Conservation (phyloP, 2,329 filamentous ascomycete genomes). For the Monilinia polystroma region DNA sequence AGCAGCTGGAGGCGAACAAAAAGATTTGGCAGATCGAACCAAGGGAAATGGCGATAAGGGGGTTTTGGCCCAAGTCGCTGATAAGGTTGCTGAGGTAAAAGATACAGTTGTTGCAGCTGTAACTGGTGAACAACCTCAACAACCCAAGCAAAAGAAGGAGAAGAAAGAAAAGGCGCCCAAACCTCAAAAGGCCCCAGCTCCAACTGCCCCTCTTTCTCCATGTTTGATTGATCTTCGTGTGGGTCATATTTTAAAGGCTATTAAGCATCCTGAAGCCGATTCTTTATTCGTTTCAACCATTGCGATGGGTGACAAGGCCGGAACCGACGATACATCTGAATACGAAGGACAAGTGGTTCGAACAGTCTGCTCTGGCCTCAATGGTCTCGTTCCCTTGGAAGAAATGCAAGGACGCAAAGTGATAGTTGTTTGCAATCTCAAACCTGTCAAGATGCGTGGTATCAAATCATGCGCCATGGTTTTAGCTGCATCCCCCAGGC, state of each 20-base stretch:
- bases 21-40: conserved; percentile 57
- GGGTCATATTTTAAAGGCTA: conserved; percentile 93
- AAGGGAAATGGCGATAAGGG: conserved; percentile 57
- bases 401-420: conserved; percentile 98
- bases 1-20: conserved; percentile 49
- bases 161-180: conserved; percentile 89
- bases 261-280: conserved; percentile 95
- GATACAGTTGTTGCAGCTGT: conserved; percentile 41
- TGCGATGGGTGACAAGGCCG: conserved; percentile 83
- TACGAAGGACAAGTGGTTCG: conserved; percentile 89
- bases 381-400: conserved; percentile 85
- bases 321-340: conserved; percentile 84
- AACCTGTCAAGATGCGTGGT: conserved; percentile 98
- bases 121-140: conserved; percentile 31
- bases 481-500: conserved; percentile 82
- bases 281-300: conserved; percentile 95
- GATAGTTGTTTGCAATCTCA: conserved; percentile 93
- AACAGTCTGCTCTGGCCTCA: conserved; percentile 95
- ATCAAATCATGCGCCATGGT: conserved; percentile 85
- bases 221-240: conserved; percentile 91
- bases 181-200: conserved; percentile 63
- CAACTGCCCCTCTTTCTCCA: conserved; percentile 76
- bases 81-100: conserved; percentile 47
- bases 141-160: conserved; percentile 69
- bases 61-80: conserved; percentile 51